These are phyloP conservation scores for Hibiscus tridactylites DNA, from an alignment of 345 rosid species.

Conservation along the genomic window DNA sequence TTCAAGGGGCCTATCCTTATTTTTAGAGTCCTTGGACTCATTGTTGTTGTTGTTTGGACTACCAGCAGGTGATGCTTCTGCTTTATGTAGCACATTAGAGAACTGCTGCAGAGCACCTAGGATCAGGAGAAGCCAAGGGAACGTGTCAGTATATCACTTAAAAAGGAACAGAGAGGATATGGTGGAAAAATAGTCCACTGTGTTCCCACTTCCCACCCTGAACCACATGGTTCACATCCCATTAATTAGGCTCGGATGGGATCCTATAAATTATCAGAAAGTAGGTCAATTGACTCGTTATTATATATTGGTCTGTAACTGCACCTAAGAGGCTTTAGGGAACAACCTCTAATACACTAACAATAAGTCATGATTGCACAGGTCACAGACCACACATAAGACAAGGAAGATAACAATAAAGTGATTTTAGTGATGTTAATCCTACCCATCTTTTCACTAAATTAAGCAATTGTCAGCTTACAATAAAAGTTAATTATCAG, in stretches of 20 bases:
- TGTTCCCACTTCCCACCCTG: conserved; percentile 7
- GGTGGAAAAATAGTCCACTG: conserved; percentile 4
- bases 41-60: conserved; percentile 21
- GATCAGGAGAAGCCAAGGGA: conserved; percentile 22
- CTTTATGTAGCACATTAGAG: conserved; percentile 40
- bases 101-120: conserved; percentile 54
- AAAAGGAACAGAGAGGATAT: neutral
- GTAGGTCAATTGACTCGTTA: conserved; percentile 4
- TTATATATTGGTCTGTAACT: conserved; percentile 2
- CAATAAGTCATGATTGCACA: neutral
- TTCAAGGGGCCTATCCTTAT: conserved; percentile 32
- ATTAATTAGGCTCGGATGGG: conserved; percentile 7
- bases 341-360: neutral
- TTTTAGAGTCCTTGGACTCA: conserved; percentile 29
- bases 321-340: neutral
- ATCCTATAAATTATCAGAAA: conserved; percentile 13
- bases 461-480: neutral
- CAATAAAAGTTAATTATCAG: neutral
- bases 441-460: neutral
- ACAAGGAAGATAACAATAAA: neutral
- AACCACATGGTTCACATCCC: conserved; percentile 5
- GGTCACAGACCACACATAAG: too few relatives aligned
- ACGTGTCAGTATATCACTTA: conserved; percentile 12
- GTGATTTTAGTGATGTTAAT: neutral
- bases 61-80: conserved; percentile 31